Evolutionary conservation across 805 yeast species (phyloP).

Genomic region (Saccharomycodes ludwigii): DNA sequence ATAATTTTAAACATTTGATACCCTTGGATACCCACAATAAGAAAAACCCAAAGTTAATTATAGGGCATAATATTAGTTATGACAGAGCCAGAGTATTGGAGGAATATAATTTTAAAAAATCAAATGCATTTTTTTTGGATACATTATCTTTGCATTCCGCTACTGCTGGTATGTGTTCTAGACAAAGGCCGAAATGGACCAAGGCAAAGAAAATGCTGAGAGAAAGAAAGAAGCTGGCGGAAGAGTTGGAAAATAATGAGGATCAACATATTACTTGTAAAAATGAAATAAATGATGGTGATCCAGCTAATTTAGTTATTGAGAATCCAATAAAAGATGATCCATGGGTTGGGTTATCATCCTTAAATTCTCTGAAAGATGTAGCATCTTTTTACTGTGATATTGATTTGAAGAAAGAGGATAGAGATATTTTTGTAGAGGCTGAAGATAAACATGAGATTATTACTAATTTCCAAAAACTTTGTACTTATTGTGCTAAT

Average conservation of each 20-base stretch:
- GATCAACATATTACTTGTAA: conserved; percentile 14
- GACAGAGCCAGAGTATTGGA: conserved; percentile 81
- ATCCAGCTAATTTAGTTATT: conserved; percentile 2
- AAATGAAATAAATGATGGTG: conserved; percentile 21
- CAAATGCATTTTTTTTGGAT: conserved; percentile 74
- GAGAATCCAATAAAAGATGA: conserved; percentile 34
- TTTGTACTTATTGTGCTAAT: conserved; percentile 71
- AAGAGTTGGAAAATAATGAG: conserved; percentile 6
- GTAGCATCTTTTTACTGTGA: conserved; percentile 74
- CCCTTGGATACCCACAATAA: conserved; percentile 48
- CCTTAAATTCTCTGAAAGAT: conserved; percentile 67
- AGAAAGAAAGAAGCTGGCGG: conserved; percentile 19
- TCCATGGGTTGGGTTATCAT: conserved; percentile 76
- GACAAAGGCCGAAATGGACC: conserved; percentile 73
- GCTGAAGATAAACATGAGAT: conserved; percentile 42
- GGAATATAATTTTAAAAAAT: conserved; percentile 57
- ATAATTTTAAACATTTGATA: conserved; percentile 48
- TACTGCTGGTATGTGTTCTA: conserved; percentile 81
- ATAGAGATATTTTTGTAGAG: conserved; percentile 50
- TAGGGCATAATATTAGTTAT: conserved; percentile 86
- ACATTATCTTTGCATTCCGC: conserved; percentile 92
- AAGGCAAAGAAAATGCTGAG: conserved; percentile 33
- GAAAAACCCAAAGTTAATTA: conserved; percentile 39
- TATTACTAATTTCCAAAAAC: conserved; percentile 39
- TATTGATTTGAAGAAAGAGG: conserved; percentile 49